Evolutionary conservation across 2,329 filamentous ascomycete genomes (phyloP).

Genomic region (Aspergillus neoniger): DNA sequence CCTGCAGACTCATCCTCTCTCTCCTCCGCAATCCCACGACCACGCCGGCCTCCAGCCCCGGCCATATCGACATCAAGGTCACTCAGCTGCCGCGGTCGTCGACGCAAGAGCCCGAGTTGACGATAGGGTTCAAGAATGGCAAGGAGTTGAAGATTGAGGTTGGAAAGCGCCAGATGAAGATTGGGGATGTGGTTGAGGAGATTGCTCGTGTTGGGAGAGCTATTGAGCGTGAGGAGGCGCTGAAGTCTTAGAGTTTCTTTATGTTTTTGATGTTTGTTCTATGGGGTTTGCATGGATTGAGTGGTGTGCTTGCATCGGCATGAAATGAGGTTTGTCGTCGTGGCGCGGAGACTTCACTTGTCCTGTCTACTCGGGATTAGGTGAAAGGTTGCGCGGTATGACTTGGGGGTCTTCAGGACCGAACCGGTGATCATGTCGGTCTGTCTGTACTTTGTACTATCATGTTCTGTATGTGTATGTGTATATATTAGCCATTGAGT

Average conservation of each 20-base stretch:
- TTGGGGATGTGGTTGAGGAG: slow-evolving; percentile 84
- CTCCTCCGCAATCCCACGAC: slow-evolving; percentile 81
- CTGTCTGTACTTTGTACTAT: slow-evolving; percentile 2
- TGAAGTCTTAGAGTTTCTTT: slow-evolving; percentile 52
- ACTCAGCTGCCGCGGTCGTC: slow-evolving; percentile 72
- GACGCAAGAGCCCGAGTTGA: slow-evolving; percentile 67
- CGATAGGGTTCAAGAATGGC: slow-evolving; percentile 92
- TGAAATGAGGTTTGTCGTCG: no score
- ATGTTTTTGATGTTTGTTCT: slow-evolving; percentile 25
- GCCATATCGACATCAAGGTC: slow-evolving; percentile 74
- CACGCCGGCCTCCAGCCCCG: slow-evolving; percentile 72
- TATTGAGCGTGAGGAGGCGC: slow-evolving; percentile 79
- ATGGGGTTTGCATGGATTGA: not conserved
- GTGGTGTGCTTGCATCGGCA: not conserved
- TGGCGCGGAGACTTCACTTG: no score
- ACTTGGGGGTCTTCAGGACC: no score
- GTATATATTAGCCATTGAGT: slow-evolving; percentile 11
- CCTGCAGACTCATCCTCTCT: slow-evolving; percentile 84
- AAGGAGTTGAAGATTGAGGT: slow-evolving; percentile 84
- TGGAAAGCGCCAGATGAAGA: slow-evolving; percentile 74
- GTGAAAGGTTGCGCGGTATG: no score
- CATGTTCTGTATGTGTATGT: slow-evolving; percentile 8
- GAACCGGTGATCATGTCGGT: not conserved
- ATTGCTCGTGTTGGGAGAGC: slow-evolving; percentile 84
- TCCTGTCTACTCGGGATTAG: no score